Evolutionary conservation across 441 rosid species (phyloP).

Genomic region (Pelargonium myrrhifolium): DNA sequence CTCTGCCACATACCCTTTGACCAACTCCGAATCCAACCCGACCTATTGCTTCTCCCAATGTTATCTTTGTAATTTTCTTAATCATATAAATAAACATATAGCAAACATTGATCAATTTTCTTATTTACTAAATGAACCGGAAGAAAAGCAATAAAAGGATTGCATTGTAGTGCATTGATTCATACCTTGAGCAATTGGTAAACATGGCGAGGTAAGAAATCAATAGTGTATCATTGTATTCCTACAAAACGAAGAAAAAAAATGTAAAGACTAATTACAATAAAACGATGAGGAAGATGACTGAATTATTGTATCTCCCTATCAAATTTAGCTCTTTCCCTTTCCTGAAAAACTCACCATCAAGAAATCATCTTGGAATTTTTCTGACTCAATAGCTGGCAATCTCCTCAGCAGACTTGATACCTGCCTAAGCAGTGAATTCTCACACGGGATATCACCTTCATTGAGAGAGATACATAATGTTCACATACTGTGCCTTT

Average conservation of each 20-base stretch:
- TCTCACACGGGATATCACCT: conserved; percentile 90
- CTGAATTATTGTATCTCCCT: not conserved
- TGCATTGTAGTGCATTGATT: not conserved
- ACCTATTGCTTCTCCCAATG: not conserved
- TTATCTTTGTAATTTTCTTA: too few relatives aligned
- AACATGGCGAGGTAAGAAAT: conserved; percentile 82
- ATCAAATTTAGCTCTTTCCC: not conserved
- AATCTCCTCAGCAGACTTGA: conserved; percentile 86
- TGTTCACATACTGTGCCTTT: not conserved
- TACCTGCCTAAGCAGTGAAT: conserved; percentile 79
- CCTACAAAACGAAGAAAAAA: conserved; percentile 35
- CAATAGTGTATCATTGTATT: conserved; percentile 79
- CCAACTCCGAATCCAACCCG: not conserved
- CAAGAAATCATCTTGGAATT: conserved; percentile 85
- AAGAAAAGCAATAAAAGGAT: not conserved
- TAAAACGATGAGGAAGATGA: not conserved
- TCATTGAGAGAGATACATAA: conserved; percentile 15
- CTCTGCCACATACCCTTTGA: too few relatives aligned
- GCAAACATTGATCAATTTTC: not conserved
- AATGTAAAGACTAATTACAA: not conserved
- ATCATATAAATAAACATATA: too few relatives aligned
- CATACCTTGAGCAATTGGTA: conserved; percentile 86
- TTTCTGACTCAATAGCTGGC: conserved; percentile 92
- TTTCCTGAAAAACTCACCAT: conserved; percentile 49
- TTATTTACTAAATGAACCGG: not conserved